Conservation (phyloP, 352 stramenopile species). For the Phytopythium oedochilum region DNA sequence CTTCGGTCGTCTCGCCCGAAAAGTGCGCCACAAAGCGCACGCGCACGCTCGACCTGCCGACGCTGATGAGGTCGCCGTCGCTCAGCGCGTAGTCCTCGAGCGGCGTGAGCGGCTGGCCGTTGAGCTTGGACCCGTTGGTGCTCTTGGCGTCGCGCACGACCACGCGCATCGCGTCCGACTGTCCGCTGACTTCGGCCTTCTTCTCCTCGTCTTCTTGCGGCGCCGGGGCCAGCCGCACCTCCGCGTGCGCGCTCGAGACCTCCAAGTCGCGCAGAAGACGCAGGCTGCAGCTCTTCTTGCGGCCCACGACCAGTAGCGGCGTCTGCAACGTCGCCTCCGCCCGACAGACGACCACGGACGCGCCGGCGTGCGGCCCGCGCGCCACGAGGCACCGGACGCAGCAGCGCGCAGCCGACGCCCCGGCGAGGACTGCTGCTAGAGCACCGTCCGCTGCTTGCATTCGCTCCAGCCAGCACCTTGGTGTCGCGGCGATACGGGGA, state of each 20-base stretch:
- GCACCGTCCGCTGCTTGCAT: not conserved
- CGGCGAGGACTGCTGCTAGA: not conserved
- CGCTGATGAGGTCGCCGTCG: constrained; percentile 34
- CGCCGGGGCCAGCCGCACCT: constrained; percentile 18
- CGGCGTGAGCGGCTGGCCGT: constrained; percentile 21
- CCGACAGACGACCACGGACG: constrained; percentile 5
- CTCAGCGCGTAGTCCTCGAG: constrained; percentile 21
- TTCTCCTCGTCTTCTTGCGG: not conserved
- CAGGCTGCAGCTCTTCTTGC: constrained; percentile 43
- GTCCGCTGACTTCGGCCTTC: not conserved
- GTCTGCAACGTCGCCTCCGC: not conserved
- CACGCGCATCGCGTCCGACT: not conserved
- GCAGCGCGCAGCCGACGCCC: constrained; percentile 7
- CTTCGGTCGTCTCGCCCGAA: not conserved
- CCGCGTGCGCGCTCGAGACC: constrained; percentile 49
- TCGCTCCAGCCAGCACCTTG: not conserved
- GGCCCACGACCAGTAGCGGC: constrained; percentile 29
- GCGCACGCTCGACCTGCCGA: constrained; percentile 35
- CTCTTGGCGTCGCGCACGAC: constrained; percentile 34
- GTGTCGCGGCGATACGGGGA: not conserved
- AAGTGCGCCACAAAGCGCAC: constrained; percentile 22
- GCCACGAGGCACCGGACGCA: constrained; percentile 29
- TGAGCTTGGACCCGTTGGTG: constrained; percentile 59
- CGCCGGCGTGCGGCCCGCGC: constrained; percentile 16
- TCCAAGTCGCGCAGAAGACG: constrained; percentile 48